These are phyloP conservation scores for Euphorbia pulcherrima DNA, from an alignment of 345 rosid genomes.

Conservation along the genomic window DNA sequence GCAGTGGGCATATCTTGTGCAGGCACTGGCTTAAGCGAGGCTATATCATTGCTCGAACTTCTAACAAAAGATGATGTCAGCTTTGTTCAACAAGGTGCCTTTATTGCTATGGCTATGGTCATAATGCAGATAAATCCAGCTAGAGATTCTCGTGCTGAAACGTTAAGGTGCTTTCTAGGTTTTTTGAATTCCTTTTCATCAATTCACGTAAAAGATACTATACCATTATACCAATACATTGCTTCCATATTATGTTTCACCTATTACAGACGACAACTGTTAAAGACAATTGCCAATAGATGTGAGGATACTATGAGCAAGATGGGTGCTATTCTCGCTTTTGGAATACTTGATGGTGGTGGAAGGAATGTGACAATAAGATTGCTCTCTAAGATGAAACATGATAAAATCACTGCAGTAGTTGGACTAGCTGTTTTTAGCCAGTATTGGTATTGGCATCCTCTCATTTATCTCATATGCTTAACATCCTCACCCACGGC, in stretches of 20 bases:
- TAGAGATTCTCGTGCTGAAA: slow-evolving; percentile 93
- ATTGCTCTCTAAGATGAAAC: slow-evolving; percentile 91
- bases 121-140: slow-evolving; percentile 96
- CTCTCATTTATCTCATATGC: slow-evolving; percentile 88
- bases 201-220: background rate
- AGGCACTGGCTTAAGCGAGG: slow-evolving; percentile 97
- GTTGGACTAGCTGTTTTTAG: slow-evolving; percentile 98
- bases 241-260: background rate
- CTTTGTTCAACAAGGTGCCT: slow-evolving; percentile 99
- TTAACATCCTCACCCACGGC: slow-evolving; percentile 96
- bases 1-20: slow-evolving; percentile 99
- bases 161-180: slow-evolving; percentile 58
- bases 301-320: slow-evolving; percentile 99
- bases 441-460: slow-evolving; percentile 99
- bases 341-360: slow-evolving; percentile 98
- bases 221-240: background rate
- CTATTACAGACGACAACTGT: slow-evolving; percentile 71
- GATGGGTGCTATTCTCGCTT: slow-evolving; percentile 99
- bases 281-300: slow-evolving; percentile 90
- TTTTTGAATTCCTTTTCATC: background rate
- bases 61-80: slow-evolving; percentile 95
- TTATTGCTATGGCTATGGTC: slow-evolving; percentile 99
- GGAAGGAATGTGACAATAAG: slow-evolving; percentile 98
- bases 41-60: slow-evolving; percentile 96
- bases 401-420: slow-evolving; percentile 90